These are phyloP conservation scores for Blastobotrys americana DNA, from an alignment of 805 yeast genomes.

Conservation along the genomic window DNA sequence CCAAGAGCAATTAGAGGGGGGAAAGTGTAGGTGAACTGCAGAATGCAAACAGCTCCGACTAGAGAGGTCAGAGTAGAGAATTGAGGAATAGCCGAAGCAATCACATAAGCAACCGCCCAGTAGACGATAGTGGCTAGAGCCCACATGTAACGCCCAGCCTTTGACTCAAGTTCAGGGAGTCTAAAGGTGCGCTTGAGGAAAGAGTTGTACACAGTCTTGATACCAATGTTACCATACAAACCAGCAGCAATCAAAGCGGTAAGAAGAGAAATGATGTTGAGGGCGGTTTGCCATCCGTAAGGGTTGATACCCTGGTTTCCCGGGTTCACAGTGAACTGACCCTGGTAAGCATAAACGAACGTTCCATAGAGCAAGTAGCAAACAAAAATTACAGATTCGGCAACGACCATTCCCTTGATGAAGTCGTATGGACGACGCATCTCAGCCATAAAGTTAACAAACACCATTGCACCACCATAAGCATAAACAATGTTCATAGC, in stretches of 20 bases:
- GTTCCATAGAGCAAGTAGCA: constrained; percentile 39
- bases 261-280: constrained; percentile 33
- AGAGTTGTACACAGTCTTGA: constrained; percentile 40
- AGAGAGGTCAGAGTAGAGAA: constrained; percentile 34
- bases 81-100: constrained; percentile 41
- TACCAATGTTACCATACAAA: constrained; percentile 41
- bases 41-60: constrained; percentile 39
- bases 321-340: constrained; percentile 39
- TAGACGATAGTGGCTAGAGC: constrained; percentile 32
- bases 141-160: constrained; percentile 35
- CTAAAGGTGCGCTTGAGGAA: constrained; percentile 28
- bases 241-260: constrained; percentile 40
- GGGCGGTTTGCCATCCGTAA: constrained; percentile 33
- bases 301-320: constrained; percentile 39
- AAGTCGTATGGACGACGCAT: constrained; percentile 43
- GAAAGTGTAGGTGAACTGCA: constrained; percentile 42
- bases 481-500: constrained; percentile 42
- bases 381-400: constrained; percentile 36
- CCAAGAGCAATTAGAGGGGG: constrained; percentile 29
- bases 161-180: constrained; percentile 31
- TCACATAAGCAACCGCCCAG: constrained; percentile 39
- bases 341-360: constrained; percentile 39
- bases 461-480: constrained; percentile 46
- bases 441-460: constrained; percentile 43
- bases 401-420: constrained; percentile 40